Evolutionary conservation across 2,329 filamentous ascomycete genomes (phyloP).

Genomic region (Alternaria gaisen): DNA sequence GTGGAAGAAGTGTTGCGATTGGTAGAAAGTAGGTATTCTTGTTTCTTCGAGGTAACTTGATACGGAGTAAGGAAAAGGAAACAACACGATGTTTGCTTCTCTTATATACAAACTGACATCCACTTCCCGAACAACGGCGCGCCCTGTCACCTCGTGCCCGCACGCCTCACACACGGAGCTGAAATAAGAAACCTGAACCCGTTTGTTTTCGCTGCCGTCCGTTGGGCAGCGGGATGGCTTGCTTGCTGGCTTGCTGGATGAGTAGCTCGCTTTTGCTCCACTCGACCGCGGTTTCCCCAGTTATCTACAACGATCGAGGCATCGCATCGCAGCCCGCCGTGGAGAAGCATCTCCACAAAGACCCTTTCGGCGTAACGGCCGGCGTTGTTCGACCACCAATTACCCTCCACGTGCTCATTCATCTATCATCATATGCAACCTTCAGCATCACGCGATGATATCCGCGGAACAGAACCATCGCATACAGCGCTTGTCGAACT

Average conservation of each 20-base stretch:
- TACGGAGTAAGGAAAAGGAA: background rate
- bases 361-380: background rate
- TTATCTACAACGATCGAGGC: background rate
- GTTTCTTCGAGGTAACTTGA: background rate
- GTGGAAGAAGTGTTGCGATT: background rate
- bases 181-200: constrained; percentile 3
- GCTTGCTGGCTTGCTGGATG: background rate
- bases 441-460: background rate
- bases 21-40: background rate
- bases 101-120: background rate
- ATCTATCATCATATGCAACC: background rate
- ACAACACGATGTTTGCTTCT: background rate
- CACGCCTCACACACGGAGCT: background rate
- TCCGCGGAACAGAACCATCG: background rate
- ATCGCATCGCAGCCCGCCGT: background rate
- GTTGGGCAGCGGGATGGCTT: background rate
- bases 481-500: background rate
- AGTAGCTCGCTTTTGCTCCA: background rate
- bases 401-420: background rate
- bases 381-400: background rate
- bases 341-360: constrained; percentile 1
- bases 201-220: constrained; percentile 4
- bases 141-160: background rate
- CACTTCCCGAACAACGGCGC: constrained; percentile 1
- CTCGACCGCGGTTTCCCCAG: background rate